Conservation (phyloP, 352 stramenopile genomes). For the Stephanocyclus meneghinianus region DNA sequence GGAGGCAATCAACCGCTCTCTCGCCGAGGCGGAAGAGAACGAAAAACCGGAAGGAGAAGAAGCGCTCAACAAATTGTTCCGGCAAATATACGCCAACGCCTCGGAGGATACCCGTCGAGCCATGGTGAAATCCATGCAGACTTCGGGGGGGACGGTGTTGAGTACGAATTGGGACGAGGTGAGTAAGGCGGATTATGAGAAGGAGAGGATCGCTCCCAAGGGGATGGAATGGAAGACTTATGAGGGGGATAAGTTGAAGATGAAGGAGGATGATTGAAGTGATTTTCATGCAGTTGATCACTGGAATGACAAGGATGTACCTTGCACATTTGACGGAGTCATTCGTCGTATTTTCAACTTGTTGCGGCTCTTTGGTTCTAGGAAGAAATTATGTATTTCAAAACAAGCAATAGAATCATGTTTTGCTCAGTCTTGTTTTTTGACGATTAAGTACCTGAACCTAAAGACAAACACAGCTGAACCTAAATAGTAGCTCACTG, state of each 20-base stretch:
- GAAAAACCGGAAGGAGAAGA: constrained; percentile 86
- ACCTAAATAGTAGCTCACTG: too few relatives aligned
- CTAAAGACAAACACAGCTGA: too few relatives aligned
- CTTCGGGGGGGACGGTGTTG: constrained; percentile 84
- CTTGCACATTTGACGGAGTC: too few relatives aligned
- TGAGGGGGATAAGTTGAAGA: constrained; percentile 80
- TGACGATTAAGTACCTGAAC: too few relatives aligned
- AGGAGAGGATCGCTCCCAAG: constrained; percentile 82
- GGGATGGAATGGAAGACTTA: constrained; percentile 87
- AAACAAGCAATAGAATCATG: too few relatives aligned
- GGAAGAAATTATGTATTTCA: too few relatives aligned
- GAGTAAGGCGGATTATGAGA: constrained; percentile 85
- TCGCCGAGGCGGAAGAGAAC: constrained; percentile 68
- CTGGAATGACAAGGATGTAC: too few relatives aligned
- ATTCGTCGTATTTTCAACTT: too few relatives aligned
- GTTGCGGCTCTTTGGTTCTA: too few relatives aligned
- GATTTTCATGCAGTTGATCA: too few relatives aligned
- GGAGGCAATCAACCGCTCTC: constrained; percentile 71
- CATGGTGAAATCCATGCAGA: constrained; percentile 87
- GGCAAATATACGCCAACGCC: constrained; percentile 85
- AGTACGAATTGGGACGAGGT: constrained; percentile 87
- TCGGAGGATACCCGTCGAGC: constrained; percentile 79
- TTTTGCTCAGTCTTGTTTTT: too few relatives aligned
- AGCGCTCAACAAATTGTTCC: constrained; percentile 86
- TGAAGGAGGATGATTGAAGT: constrained; percentile 70